phyloP scores from a whole-genome alignment of 192 early-diverging fungal genomes.

The Backusella parvicylindrica region DNA sequence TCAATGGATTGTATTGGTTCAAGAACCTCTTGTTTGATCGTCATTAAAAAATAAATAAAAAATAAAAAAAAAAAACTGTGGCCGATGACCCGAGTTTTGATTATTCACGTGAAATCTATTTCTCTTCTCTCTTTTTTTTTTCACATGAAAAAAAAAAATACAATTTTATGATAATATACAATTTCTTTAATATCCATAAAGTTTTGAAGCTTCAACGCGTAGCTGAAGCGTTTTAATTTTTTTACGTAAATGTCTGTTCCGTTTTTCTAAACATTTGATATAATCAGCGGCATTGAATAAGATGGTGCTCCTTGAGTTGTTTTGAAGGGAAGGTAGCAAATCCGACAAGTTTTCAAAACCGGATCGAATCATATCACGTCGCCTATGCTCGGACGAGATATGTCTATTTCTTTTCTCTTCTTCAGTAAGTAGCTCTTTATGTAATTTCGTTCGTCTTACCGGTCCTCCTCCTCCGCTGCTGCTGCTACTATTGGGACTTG shows the following conservation, averaged over 20 bases:
- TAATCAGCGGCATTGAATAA: conserved; percentile 68
- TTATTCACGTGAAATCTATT: not conserved
- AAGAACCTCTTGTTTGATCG: not conserved
- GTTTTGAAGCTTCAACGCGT: conserved; percentile 23
- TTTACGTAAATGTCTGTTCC: conserved; percentile 42
- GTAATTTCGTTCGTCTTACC: conserved; percentile 30
- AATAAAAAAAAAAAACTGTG: not conserved
- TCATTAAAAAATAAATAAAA: conserved; percentile 4
- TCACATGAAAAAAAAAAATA: not conserved
- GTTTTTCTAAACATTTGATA: conserved; percentile 57
- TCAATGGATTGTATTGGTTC: not conserved
- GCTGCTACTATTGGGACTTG: not conserved
- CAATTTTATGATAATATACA: not conserved
- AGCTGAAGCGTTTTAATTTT: conserved; percentile 25
- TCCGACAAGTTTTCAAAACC: conserved; percentile 91
- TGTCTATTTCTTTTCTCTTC: conserved; percentile 76
- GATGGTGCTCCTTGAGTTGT: conserved; percentile 66
- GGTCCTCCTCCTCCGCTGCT: not conserved
- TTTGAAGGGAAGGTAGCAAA: conserved; percentile 75
- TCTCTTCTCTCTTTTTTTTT: conserved; percentile 2
- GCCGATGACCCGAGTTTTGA: not conserved
- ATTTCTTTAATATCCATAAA: not conserved
- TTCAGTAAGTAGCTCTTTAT: conserved; percentile 71
- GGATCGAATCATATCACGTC: conserved; percentile 67
- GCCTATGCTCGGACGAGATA: conserved; percentile 74